Evolutionary conservation across 768 basidiomycete species (phyloP), one percentile per base, ranked within the genome.

Genomic region (Exsudoporus frostii): DNA sequence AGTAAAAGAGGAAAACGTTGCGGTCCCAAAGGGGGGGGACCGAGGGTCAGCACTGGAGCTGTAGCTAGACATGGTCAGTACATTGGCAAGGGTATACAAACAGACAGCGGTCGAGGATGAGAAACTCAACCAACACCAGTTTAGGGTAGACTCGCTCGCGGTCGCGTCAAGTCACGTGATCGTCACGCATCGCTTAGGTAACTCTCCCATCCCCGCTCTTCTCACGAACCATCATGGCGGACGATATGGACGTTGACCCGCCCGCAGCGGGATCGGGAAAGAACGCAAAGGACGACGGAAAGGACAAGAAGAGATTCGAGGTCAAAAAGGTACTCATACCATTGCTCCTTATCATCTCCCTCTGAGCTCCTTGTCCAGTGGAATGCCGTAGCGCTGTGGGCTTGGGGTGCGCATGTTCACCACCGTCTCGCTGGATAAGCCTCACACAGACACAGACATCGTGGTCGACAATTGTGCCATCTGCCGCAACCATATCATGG

Each of bases 401-500:
- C 97, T 19, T 98, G 97, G 96, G 95, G 94, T 95, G 57, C 52
- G 80, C 57, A 43, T 44, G 22, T 38, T 49, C 36, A 32, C 38
- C 25, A 20, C 34, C 42, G 20, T 20, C 39, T 15, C 15, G 17
- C 40, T 38, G 36, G 44, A 38, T 45, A 54, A 51, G 30, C 50
- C 37, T 66, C 37, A 65, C 57, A 20, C 48, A 33, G 1, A 9
- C 46, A 41, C 57, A 96, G 95, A 98, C 70, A 98, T 98, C 66
- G 94, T 97, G 55, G 96, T 98, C 53, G 96, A 98, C 74, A 99
- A 98, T 74, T 98, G 97, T 65, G 97, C 97, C 46, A 99, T 99
- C 76, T 99, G 97, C 80, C 85, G 94, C 72, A 98, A 98, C 71
- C 96, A 99, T 68, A 98, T 99, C 76, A 99, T 99, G 97, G 97